These are phyloP conservation scores for Maudiozyma serrabonitensis DNA, from an alignment of 805 yeast species.

Conservation along the genomic window DNA sequence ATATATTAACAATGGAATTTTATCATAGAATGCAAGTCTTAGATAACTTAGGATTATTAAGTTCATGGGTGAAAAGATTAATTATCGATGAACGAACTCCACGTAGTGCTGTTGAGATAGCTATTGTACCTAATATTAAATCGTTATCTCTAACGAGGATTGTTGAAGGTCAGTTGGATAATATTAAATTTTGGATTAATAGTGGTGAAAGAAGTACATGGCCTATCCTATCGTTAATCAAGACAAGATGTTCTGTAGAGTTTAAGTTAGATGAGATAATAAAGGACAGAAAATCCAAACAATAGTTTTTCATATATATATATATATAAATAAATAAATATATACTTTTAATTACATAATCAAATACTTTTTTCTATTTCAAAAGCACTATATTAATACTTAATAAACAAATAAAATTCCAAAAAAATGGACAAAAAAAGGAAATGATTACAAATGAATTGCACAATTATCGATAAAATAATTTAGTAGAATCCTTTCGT, in stretches of 20 bases:
- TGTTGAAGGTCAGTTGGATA: conserved; percentile 68
- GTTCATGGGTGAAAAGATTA: conserved; percentile 59
- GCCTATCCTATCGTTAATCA: conserved; percentile 77
- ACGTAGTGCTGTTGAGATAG: conserved; percentile 68
- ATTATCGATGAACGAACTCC: conserved; percentile 86
- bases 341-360: background rate
- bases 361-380: background rate
- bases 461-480: conserved; percentile 31
- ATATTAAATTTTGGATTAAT: conserved; percentile 78
- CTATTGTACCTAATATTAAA: conserved; percentile 80
- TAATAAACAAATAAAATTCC: background rate
- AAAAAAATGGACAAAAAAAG: too few species aligned
- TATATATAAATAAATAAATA: background rate
- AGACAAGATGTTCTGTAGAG: conserved; percentile 86
- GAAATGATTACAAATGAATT: background rate
- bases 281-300: conserved; percentile 28
- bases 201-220: conserved; percentile 91
- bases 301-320: background rate
- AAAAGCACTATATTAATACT: background rate
- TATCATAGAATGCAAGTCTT: conserved; percentile 76
- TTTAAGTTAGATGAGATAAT: conserved; percentile 72
- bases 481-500: conserved; percentile 41
- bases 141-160: conserved; percentile 66
- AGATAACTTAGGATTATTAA: conserved; percentile 67
- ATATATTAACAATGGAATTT: conserved; percentile 62